Percentiles rank a stretch among this genome's conserved stretches.
Conservation (phyloP, 2,329 filamentous ascomycete species). For the Penicillium concentricum region DNA sequence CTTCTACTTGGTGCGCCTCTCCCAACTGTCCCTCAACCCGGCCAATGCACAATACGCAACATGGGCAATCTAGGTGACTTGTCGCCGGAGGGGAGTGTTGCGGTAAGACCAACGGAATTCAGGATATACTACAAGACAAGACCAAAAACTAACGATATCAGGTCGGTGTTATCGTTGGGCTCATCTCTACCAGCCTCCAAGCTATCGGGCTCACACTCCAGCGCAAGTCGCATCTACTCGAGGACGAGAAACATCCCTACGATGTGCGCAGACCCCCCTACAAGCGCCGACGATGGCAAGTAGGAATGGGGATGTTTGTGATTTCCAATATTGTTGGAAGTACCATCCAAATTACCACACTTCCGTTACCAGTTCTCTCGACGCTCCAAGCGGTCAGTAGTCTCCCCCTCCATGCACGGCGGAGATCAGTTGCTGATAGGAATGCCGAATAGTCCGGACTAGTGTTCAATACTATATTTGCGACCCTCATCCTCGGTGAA, state of each 20-base stretch:
- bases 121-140: not conserved
- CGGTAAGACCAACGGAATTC: conserved; percentile 52
- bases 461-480: conserved; percentile 98
- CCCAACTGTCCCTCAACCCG: conserved; percentile 45
- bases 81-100: conserved; percentile 75
- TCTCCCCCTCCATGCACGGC: conserved; percentile 1
- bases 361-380: conserved; percentile 90
- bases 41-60: conserved; percentile 38
- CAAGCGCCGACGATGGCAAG: conserved; percentile 82
- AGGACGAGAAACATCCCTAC: conserved; percentile 84
- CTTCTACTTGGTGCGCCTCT: conserved; percentile 6
- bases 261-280: conserved; percentile 83
- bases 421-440: conserved; percentile 10
- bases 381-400: conserved; percentile 74
- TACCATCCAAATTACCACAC: conserved; percentile 94
- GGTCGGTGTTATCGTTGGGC: conserved; percentile 90
- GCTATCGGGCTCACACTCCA: conserved; percentile 93
- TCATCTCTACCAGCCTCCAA: conserved; percentile 91
- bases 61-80: conserved; percentile 75
- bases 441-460: conserved; percentile 65
- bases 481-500: conserved; percentile 86
- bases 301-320: conserved; percentile 97
- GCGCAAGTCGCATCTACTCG: conserved; percentile 95
- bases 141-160: conserved; percentile 40
- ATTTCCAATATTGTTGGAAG: conserved; percentile 91